Base-by-base conservation (phyloP, 106 monocot genomes). In the Apostasia shenzhenica region DNA sequence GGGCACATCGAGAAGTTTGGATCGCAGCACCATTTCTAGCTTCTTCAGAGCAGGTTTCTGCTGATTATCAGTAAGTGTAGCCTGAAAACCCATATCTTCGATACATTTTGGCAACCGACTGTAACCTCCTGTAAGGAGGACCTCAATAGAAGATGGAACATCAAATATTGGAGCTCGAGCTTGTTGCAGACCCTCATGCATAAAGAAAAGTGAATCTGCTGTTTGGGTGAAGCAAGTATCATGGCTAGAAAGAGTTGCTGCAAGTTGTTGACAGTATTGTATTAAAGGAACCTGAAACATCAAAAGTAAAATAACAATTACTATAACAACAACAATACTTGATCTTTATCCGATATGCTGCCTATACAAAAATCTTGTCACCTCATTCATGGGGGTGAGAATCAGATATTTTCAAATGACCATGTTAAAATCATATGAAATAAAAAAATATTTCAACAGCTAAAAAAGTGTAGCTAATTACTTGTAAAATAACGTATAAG, bases 101-200 rank as follows among this genome's bases (percentile, higher is more conserved):
- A 92, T 80, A 60, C 92, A 97, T 75, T 87, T 92, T 69, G 97
- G 97, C 53, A 97, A 68, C 7, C 92, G 80, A 45, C 71, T 64
- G 77, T 91, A 86, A 52, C 73, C 78, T 40, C 89, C 83, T 49
- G 95, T 92, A 45, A 97, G 84, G 55, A 97, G 81, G 53, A 97
- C 79, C 73, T 97, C 95, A 74, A 85, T 49, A 42, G 95, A 92
- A 79, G 95, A 97, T 65, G 95, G 95, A 62, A 97, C 86, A 76
- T 97, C 95, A 87, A 92, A 97, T 52, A 92, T 74, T 63, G 95
- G 95, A 65, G 92, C 95, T 76, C 89, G 86, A 73, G 95, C 92
- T 75, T 97, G 95, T 57, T 92, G 95, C 74, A 97, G 68, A 5
- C 74, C 82, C 59, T 97, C 95, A 53, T 97, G 95, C 82, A 85